phyloP scores from a whole-genome alignment of 495 filamentous ascomycete species.

The Cercophora samala region DNA sequence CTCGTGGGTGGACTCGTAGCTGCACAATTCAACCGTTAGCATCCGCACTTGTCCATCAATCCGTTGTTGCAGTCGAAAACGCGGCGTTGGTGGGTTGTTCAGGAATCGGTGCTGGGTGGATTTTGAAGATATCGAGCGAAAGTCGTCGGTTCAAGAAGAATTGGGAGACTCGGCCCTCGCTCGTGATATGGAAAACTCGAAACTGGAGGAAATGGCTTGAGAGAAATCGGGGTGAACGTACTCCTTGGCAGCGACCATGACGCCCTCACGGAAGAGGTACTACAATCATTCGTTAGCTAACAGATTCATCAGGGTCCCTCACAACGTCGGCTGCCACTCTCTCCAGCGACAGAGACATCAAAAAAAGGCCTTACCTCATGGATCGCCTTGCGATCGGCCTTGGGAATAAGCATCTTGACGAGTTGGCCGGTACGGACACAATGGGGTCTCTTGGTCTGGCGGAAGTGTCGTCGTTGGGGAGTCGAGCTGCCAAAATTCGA shows the following conservation, averaged over 20 bases:
- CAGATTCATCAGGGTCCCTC: constrained; percentile 4
- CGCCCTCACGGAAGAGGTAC: constrained; percentile 99
- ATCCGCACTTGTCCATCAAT: constrained; percentile 13
- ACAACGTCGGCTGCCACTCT: background rate
- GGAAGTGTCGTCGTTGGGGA: constrained; percentile 35
- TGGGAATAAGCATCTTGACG: constrained; percentile 90
- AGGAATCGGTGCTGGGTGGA: background rate
- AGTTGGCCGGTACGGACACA: constrained; percentile 42
- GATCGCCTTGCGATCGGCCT: constrained; percentile 99
- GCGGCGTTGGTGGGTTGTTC: background rate
- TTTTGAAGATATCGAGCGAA: background rate
- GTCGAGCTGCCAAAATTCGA: constrained; percentile 38
- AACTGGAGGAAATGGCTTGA: constrained; percentile 56
- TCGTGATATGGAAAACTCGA: constrained; percentile 46
- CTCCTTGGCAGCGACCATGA: constrained; percentile 98
- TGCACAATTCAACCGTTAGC: constrained; percentile 29
- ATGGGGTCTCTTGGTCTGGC: constrained; percentile 44
- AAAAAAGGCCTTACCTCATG: constrained; percentile 58
- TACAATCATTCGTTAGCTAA: constrained; percentile 46
- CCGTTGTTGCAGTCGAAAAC: constrained; percentile 21
- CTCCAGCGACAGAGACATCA: background rate
- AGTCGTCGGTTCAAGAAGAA: background rate
- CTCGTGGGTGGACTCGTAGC: constrained; percentile 40
- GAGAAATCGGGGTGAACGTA: constrained; percentile 26
- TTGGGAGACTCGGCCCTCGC: background rate